Evolutionary conservation across 768 basidiomycete genomes (phyloP).

Genomic region (Lepiota subincarnata): DNA sequence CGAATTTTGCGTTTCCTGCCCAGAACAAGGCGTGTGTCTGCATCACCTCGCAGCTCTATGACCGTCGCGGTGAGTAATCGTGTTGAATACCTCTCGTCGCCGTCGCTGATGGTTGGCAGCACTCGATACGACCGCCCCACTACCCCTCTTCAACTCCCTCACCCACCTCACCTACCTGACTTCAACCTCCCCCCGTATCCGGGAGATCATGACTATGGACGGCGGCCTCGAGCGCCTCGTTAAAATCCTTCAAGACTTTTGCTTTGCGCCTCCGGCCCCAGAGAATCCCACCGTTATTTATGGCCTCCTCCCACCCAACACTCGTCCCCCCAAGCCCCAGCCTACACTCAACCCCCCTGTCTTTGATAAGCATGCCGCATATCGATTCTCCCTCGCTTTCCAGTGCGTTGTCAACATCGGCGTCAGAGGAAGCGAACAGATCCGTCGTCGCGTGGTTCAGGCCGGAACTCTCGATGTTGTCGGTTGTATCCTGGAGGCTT

Average conservation of each 20-base stretch:
- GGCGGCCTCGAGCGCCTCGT: slow-evolving; percentile 96
- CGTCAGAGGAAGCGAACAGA: slow-evolving; percentile 89
- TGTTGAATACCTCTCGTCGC: background rate
- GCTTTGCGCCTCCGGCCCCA: slow-evolving; percentile 76
- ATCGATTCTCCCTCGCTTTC: slow-evolving; percentile 89
- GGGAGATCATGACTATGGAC: slow-evolving; percentile 97
- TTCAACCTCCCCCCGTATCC: slow-evolving; percentile 93
- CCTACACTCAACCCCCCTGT: slow-evolving; percentile 64
- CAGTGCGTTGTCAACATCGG: slow-evolving; percentile 98
- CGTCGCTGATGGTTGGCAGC: slow-evolving; percentile 26
- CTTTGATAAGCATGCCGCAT: slow-evolving; percentile 82
- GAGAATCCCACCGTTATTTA: slow-evolving; percentile 75
- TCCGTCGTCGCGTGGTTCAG: slow-evolving; percentile 89
- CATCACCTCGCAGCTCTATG: slow-evolving; percentile 92
- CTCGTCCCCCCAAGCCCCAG: slow-evolving; percentile 47
- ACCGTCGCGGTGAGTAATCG: slow-evolving; percentile 73
- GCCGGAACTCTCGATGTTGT: slow-evolving; percentile 93
- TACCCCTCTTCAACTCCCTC: slow-evolving; percentile 75
- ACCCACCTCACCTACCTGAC: slow-evolving; percentile 96
- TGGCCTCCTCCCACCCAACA: slow-evolving; percentile 65
- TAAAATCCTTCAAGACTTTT: slow-evolving; percentile 85
- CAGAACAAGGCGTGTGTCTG: slow-evolving; percentile 95
- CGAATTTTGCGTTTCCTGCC: slow-evolving; percentile 90
- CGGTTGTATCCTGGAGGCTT: slow-evolving; percentile 89
- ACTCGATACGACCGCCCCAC: slow-evolving; percentile 46